Evolutionary conservation across 2,329 filamentous ascomycete genomes (phyloP), one percentile per base, ranked within the genome.

Genomic region (Daldinia eschscholtzii): DNA sequence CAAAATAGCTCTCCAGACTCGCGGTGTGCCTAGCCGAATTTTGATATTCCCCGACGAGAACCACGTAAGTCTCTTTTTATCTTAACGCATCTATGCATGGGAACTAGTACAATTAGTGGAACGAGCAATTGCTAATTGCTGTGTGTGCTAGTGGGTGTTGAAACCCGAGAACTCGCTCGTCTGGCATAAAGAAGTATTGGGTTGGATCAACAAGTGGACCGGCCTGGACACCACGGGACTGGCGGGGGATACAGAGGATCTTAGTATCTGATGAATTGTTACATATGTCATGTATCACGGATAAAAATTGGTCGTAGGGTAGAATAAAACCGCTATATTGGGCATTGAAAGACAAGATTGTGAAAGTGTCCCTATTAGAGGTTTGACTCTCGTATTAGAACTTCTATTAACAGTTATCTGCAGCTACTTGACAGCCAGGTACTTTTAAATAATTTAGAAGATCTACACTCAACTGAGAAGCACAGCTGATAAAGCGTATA

Each of bases 101-200:
- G 20, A 23, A 23, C 20, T 23, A 23, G 20, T 23, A 23, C 2
- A 23, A 23, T 2, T 23, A 23, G 20, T 23, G 20, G 20, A 23
- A 23, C 20, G 28, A 33, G 28, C 4, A 13, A 76, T 41, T 85
- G 85, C 0, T 86, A 88, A 1, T 92, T 91, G 75, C 89, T 91
- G 72, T 89, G 2, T 79, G 91, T 39, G n/a, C 7, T 89, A 93
- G 87, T 91, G 93, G 93, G 94, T 98, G 3, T 77, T 97, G 61
- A 97, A 97, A 78, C 93, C 92, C 0, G 95, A 98, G 81, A 98
- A 98, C 79, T 92, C 90, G 3, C 82, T 98, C 18, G 86, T 97
- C 20, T 98, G 96, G 96, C 94, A 98, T 76, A 87, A 87, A 63
- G 92, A 93, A 65, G 94, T 98, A 15, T 77, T 98, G 33, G 88